Base-by-base conservation (phyloP, 1,284 basidiomycete species). In the Melampsora americana region DNA sequence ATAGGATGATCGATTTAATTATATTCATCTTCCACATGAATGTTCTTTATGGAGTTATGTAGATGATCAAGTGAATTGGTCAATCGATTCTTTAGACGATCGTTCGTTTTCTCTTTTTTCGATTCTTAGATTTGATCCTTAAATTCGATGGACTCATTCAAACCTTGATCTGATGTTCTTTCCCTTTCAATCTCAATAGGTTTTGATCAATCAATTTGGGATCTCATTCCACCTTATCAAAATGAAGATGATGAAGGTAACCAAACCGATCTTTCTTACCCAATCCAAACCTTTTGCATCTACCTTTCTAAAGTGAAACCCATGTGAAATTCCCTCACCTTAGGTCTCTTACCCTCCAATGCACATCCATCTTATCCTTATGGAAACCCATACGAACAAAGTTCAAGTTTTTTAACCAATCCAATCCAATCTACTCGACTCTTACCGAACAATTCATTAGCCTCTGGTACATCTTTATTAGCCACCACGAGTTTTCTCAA, bases 161-260 rank as follows among this genome's bases (percentile, higher is more conserved):
- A 11, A n/a, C n/a, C n/a, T n/a, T n/a, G n/a, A n/a, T n/a, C n/a
- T n/a, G n/a, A 30, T 30, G 30, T 30, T 39, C n/a, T 30, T 18
- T 56, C n/a, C 60, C 5, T 20, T 39, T 70, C 3, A 39, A 23
- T 32, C 1, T 26, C 2, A n/a, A 61, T 42, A 72, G 70, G 70
- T 23, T 42, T 72, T 46, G 70, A 72, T 18, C 70, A 64, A 72
- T 46, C 60, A 28, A 46, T 64, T 50, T 72, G 70, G 70, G 70
- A 72, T 50, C 26, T 72, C 26, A 72, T 72, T 32, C 70, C 70
- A 18, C 70, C 70, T 11, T 72, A 72, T 35, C 70, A 72, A 61
- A 72, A 72, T 60, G 70, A 72, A 64, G 70, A 72, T 53, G 70
- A 72, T 46, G 70, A 72, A 64, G 70, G 70, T 72, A 72, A 16